Percentiles rank a stretch among this genome's conserved stretches.
Evolutionary conservation across 305 asterid genomes (phyloP).

Genomic region (Fraxinus floribunda): DNA sequence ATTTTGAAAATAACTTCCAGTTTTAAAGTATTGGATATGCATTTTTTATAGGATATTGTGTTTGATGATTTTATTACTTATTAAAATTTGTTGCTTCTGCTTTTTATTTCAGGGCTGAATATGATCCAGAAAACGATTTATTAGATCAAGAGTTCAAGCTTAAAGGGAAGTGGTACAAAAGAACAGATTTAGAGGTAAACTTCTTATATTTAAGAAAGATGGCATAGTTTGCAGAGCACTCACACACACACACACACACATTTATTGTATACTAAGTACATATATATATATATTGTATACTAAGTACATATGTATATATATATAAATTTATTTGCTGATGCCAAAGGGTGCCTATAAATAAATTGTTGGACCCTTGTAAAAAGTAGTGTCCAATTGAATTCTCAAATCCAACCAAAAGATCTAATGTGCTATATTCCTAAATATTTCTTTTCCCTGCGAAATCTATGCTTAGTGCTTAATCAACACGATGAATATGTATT

Average conservation of each 20-base stretch:
- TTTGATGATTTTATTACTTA: background rate
- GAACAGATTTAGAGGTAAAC: conserved; percentile 88
- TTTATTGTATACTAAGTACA: too few relatives aligned
- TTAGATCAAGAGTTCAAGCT: conserved; percentile 79
- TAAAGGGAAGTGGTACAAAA: conserved; percentile 66
- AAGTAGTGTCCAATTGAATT: background rate
- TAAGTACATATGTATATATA: background rate
- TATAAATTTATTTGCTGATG: background rate
- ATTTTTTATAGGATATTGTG: background rate
- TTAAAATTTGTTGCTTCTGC: background rate
- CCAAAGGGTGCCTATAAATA: background rate
- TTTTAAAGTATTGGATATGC: background rate
- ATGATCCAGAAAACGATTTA: conserved; percentile 75
- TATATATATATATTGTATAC: background rate
- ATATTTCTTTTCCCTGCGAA: background rate
- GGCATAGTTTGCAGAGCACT: background rate
- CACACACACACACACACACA: too few relatives aligned
- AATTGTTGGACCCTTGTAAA: background rate
- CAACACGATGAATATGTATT: background rate
- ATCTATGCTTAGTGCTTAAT: background rate
- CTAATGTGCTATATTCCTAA: background rate
- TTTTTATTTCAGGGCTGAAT: conserved; percentile 70
- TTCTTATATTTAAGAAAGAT: background rate
- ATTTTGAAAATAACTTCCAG: background rate
- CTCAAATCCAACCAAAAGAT: background rate